A percentile compares a stretch with the other conserved stretches of the same genome.
Conservation (phyloP, 179 eudicot genomes). For the Silene noctiflora region DNA sequence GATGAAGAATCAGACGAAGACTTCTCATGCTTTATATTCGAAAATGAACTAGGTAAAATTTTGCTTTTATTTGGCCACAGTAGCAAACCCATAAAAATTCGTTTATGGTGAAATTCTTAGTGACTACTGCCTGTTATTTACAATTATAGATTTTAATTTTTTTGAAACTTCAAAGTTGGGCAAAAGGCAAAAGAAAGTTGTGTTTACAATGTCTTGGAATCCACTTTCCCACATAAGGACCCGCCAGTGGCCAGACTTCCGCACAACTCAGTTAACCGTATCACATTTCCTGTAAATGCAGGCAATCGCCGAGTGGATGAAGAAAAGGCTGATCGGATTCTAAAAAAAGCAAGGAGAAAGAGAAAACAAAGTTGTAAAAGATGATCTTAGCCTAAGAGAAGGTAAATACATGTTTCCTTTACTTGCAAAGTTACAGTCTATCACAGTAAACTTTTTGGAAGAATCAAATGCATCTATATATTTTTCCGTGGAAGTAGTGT, state of each 20-base stretch:
- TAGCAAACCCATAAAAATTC: no score
- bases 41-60: conserved; percentile 47
- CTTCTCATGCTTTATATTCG: conserved; percentile 58
- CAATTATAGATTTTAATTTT: no score
- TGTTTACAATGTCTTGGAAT: no score
- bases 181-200: no score
- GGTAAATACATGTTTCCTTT: conserved; percentile 42
- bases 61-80: background rate
- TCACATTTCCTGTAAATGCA: conserved; percentile 25
- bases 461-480: no score
- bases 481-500: background rate
- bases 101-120: no score
- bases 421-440: background rate
- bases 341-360: conserved; percentile 80
- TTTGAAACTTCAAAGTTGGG: no score
- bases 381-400: conserved; percentile 4
- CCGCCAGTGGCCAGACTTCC: background rate
- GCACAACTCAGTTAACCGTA: conserved; percentile 12
- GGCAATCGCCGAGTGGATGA: conserved; percentile 43
- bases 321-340: conserved; percentile 56
- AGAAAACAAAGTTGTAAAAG: conserved; percentile 42
- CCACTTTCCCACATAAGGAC: no score
- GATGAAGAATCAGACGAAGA: conserved; percentile 69
- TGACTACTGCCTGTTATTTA: no score
- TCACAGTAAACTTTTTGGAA: background rate